A percentile compares a stretch with the other conserved stretches of the same genome.
These are phyloP conservation scores for Flammula alnicola DNA, from an alignment of 1,284 basidiomycete genomes.

Conservation along the genomic window DNA sequence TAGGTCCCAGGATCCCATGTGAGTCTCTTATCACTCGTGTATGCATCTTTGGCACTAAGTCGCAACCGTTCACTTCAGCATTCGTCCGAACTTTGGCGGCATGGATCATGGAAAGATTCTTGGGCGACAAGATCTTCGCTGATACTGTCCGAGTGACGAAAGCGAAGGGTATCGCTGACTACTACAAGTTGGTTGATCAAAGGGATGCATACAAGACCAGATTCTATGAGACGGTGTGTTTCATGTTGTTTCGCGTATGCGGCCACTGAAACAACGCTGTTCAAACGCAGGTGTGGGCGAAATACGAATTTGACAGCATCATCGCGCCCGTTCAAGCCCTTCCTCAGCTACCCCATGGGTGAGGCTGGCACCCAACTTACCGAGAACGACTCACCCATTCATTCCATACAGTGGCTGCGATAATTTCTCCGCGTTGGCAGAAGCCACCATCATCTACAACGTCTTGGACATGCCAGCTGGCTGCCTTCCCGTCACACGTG, in stretches of 20 bases:
- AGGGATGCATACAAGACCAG: constrained; percentile 54
- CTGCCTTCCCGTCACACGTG: constrained; percentile 79
- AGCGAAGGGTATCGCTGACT: constrained; percentile 61
- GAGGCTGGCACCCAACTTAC: constrained; percentile 19
- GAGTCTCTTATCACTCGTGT: constrained; percentile 14
- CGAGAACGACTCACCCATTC: constrained; percentile 1
- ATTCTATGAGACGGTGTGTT: constrained; percentile 61
- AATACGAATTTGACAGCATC: constrained; percentile 72
- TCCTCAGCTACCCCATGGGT: constrained; percentile 78
- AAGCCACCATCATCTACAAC: constrained; percentile 67
- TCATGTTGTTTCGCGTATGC: not conserved
- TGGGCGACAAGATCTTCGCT: constrained; percentile 64
- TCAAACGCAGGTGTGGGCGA: constrained; percentile 77
- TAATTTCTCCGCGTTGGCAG: constrained; percentile 56
- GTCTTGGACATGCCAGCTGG: constrained; percentile 81
- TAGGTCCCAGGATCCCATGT: constrained; percentile 69
- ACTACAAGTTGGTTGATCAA: constrained; percentile 42
- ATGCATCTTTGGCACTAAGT: not conserved
- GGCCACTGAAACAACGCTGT: no score
- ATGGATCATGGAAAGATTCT: constrained; percentile 53
- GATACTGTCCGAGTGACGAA: constrained; percentile 43
- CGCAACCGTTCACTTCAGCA: constrained; percentile 35
- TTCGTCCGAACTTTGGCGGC: constrained; percentile 53
- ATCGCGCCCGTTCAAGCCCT: constrained; percentile 77
- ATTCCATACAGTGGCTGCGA: constrained; percentile 48